phyloP scores from a whole-genome alignment of 805 yeast genomes.

The Ogataea trehalophila region DNA sequence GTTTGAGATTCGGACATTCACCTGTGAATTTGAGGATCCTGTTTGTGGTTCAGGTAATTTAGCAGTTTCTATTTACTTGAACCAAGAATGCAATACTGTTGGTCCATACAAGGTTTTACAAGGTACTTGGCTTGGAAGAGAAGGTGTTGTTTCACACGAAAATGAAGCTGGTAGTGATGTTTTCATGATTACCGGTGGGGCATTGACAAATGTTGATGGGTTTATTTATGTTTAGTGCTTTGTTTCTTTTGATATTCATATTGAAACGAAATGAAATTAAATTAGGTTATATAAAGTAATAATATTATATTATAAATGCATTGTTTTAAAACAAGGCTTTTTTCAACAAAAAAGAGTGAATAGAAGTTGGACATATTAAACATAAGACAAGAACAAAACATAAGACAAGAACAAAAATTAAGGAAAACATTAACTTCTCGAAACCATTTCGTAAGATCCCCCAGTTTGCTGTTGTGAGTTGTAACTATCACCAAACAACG shows the following conservation, averaged over 20 bases:
- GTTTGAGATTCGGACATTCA: slow-evolving; percentile 41
- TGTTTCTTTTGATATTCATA: neutral
- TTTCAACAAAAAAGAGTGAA: too few relatives aligned
- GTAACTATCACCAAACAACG: neutral
- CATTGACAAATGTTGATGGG: neutral
- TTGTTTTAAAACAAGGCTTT: too few relatives aligned
- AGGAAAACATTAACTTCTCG: neutral
- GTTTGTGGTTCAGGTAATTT: slow-evolving; percentile 51
- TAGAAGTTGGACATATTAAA: too few relatives aligned
- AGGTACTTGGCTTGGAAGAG: neutral
- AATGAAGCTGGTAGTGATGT: neutral
- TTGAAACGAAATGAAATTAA: neutral
- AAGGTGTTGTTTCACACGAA: neutral
- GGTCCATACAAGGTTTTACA: neutral
- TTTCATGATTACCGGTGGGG: neutral
- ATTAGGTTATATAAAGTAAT: too few relatives aligned
- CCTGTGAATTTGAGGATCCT: slow-evolving; percentile 44
- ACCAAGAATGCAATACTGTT: neutral
- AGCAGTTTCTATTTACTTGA: neutral
- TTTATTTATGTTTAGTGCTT: neutral
- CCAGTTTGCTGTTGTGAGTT: neutral
- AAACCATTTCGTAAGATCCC: neutral
- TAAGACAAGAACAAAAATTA: too few relatives aligned
- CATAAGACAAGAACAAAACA: too few relatives aligned
- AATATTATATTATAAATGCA: too few relatives aligned